Evolutionary conservation across 106 monocot species (phyloP), one percentile per base, ranked within the genome.

Genomic region (Acorus gramineus): DNA sequence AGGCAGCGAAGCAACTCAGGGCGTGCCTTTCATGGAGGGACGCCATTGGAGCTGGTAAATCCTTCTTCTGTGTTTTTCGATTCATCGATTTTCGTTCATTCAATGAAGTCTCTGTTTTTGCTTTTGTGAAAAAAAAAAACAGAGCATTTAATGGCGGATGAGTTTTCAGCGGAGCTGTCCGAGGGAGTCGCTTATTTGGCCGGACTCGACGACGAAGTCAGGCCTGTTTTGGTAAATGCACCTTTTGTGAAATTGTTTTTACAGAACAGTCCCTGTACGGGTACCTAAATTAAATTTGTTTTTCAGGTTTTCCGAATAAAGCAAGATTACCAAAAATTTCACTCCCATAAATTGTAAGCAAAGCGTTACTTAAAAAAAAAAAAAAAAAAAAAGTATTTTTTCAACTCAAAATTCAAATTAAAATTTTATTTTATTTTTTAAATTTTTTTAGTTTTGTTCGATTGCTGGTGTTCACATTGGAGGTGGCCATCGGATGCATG

Each of bases 131-230:
- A 9, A 59, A 45, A 47, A 46, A 55, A 8, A 43, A 68, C 77
- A 98, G 96, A 98, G 48, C 87, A 84, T 79, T 72, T 91, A 59
- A 87, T 85, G 66, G 96, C 90, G 3, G 96, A 98, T 44, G 96
- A 98, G 83, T 98, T 98, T 77, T 81, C 85, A 3, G 78, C 85
- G 4, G 96, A 91, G 67, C 64, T 98, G 44, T 78, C 91, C 5
- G 96, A 98, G 13, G 96, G 96, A 6, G 72, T 78, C 43, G 96
- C 91, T 10, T 91, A 91, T 66, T 76, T 98, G 48, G 87, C 96
- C 5, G 96, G 96, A 2, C 83, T 85, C 52, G 96, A 98, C 74
- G 85, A 98, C 66, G 91, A 91, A 11, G 76, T 77, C 43, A 67
- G 96, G 47, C 96, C 96, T 13, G 96, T 98, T 46, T 3, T 98